Conservation (phyloP, 306 rosid species). For the Prosopis cineraria region DNA sequence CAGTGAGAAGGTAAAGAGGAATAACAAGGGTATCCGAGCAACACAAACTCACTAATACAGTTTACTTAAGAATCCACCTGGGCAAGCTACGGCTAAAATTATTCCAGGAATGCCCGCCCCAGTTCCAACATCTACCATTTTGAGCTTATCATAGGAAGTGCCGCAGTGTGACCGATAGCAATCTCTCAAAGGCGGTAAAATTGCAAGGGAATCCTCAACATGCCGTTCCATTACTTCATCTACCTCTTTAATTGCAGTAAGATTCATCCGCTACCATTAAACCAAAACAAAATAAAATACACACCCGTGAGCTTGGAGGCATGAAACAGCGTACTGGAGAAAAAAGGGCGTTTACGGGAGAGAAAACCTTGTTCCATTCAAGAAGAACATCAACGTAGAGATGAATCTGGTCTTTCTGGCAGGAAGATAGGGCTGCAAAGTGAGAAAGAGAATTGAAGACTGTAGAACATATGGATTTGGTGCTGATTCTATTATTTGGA, state of each 20-base stretch:
- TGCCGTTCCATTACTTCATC: conserved; percentile 88
- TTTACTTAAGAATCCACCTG: conserved; percentile 50
- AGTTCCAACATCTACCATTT: conserved; percentile 81
- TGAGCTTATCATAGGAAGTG: conserved; percentile 37
- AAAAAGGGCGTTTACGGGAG: neutral
- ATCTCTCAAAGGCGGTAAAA: conserved; percentile 60
- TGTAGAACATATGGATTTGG: conserved; percentile 30
- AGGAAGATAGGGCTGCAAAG: conserved; percentile 58
- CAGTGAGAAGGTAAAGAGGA: neutral
- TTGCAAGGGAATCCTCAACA: conserved; percentile 86
- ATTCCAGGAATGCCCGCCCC: conserved; percentile 95
- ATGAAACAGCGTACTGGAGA: neutral
- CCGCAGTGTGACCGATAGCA: conserved; percentile 48
- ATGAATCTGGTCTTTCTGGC: conserved; percentile 68
- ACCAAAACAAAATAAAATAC: neutral
- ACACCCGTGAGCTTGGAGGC: neutral
- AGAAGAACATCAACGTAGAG: conserved; percentile 84
- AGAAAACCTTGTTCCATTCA: conserved; percentile 81
- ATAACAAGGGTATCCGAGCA: neutral
- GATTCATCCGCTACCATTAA: conserved; percentile 71
- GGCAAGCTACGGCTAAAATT: conserved; percentile 84
- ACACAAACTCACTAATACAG: conserved; percentile 17
- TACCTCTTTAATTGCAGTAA: conserved; percentile 72
- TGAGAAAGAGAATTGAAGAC: conserved; percentile 30
- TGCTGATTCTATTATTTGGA: conserved; percentile 23